phyloP scores from a whole-genome alignment of 768 basidiomycete genomes.

The Mycena pura region DNA sequence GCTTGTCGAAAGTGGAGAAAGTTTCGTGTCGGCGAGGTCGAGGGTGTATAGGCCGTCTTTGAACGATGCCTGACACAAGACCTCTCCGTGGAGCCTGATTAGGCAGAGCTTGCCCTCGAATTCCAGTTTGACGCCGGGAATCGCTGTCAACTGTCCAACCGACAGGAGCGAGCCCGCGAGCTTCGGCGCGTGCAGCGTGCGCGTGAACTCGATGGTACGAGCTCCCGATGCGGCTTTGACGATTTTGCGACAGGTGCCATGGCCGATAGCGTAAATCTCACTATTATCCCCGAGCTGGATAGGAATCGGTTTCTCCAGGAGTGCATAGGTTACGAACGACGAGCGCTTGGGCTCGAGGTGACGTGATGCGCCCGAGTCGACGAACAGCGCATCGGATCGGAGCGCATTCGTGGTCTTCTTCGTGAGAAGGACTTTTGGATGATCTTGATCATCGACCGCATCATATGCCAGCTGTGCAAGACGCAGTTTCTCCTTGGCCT shows the following conservation, averaged over 20 bases:
- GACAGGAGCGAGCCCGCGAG: neutral
- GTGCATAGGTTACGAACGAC: too few species aligned
- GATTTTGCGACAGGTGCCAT: neutral
- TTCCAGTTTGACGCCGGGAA: neutral
- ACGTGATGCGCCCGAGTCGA: neutral
- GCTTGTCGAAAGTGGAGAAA: neutral
- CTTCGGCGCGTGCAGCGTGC: neutral
- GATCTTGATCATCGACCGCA: too few species aligned
- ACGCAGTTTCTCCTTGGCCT: too few species aligned
- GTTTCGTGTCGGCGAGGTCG: neutral
- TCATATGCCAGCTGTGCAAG: too few species aligned
- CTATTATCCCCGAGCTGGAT: neutral
- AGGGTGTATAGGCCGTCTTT: neutral
- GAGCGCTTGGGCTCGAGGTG: too few species aligned
- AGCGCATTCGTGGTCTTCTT: too few species aligned
- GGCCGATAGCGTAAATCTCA: neutral
- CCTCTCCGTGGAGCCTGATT: neutral
- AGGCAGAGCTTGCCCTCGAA: neutral
- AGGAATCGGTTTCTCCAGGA: neutral
- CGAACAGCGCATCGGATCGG: neutral
- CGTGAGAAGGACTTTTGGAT: too few species aligned
- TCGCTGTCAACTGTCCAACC: too few species aligned
- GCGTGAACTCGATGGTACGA: neutral
- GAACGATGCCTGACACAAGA: neutral
- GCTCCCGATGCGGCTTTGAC: neutral